Base-by-base conservation (phyloP, 2,329 filamentous ascomycete species). In the Orbilia javanica region DNA sequence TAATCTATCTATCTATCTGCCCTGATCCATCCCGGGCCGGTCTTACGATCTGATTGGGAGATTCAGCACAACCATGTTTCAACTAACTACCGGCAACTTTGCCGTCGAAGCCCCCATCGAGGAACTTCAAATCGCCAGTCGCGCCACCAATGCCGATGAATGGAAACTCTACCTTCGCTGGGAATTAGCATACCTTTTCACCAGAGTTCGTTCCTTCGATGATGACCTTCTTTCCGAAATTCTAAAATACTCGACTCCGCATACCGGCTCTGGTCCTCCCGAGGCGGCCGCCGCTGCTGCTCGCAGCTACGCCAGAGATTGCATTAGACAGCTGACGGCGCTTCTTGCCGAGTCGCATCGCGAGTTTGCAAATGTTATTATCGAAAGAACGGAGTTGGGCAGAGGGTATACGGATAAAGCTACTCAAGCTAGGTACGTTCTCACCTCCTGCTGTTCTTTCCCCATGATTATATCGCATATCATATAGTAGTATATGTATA, bases 111-210 rank as follows among this genome's bases (percentile, higher is more conserved):
- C 73, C n/a, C 73, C 73, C 50, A 67, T 77, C 73, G 73, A 77
- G 39, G 73, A 77, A 42, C 73, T 77, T 22, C 66, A 77, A 44
- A 77, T 77, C 60, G 73, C 73, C 15, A 71, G 66, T 66, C 73
- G 73, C 52, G 73, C 73, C 6, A 77, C 73, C 13, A 77, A 77
- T 42, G 73, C 73, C 44, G 73, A 77, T 42, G 73, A 77, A 46
- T 77, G 73, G 73, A 77, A 77, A 44, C 73, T 77, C 60, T 77
- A 77, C 52, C 66, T 77, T 13, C 66, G 73, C 60, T 77, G 73
- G 73, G 73, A 77, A 52, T 60, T 77, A 18, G 73, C 73, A 20
- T 77, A 77, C 20, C 73, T 77, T 39, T 77, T 77, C 60, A 71
- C 73, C 60, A 60, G 73, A 4, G 73, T 77, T 7, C 73, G 73